These are phyloP conservation scores for Aristolochia californica DNA, from an alignment of 164 flowering plant species.

Conservation along the genomic window DNA sequence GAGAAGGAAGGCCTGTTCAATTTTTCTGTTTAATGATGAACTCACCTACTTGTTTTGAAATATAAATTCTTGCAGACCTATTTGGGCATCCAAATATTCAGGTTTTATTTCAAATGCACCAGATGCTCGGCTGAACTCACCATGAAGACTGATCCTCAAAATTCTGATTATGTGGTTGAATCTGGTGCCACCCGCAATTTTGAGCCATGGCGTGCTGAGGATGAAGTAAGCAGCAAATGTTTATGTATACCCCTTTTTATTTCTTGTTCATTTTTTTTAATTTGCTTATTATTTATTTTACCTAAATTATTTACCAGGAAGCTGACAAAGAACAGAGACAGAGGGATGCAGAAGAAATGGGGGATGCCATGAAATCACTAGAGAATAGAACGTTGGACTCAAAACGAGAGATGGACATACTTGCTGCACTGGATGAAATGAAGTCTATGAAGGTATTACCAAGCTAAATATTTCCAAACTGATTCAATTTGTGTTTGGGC, in stretches of 20 bases:
- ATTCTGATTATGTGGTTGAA: slow-evolving; percentile 86
- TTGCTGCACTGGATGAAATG: slow-evolving; percentile 94
- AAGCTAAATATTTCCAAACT: neutral
- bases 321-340: slow-evolving; percentile 47
- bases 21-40: neutral
- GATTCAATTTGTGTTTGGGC: too few relatives aligned
- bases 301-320: slow-evolving; percentile 23
- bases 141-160: slow-evolving; percentile 88
- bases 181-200: slow-evolving; percentile 83
- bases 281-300: neutral
- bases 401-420: slow-evolving; percentile 86
- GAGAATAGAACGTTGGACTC: slow-evolving; percentile 89
- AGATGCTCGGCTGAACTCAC: slow-evolving; percentile 85
- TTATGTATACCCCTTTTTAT: neutral
- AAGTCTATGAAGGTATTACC: slow-evolving; percentile 77
- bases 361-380: slow-evolving; percentile 93
- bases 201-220: slow-evolving; percentile 97
- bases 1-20: neutral
- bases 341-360: slow-evolving; percentile 84
- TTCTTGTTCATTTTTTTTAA: neutral
- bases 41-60: neutral
- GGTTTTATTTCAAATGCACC: slow-evolving; percentile 92
- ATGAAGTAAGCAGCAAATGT: slow-evolving; percentile 42
- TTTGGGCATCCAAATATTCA: slow-evolving; percentile 73
- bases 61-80: slow-evolving; percentile 45